Base-by-base conservation (phyloP, 2,329 filamentous ascomycete genomes). In the Nemania abortiva region DNA sequence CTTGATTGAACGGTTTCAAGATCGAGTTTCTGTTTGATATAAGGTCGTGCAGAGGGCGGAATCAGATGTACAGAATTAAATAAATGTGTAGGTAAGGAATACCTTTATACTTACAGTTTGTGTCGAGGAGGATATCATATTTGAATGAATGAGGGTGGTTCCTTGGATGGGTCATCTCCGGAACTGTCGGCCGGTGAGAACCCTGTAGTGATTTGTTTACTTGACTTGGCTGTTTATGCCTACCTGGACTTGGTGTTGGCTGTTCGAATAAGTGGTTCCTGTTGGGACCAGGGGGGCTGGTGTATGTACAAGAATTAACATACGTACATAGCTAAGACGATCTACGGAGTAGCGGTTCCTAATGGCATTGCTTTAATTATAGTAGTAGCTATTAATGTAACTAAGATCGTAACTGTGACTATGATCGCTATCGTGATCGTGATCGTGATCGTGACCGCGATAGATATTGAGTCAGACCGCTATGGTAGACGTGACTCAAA, bases 81-180 rank as follows among this genome's bases (percentile, higher is more conserved):
- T 52, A 15, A 15, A 15, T 20, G 52, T 34, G 24, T 52, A 54
- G 27, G 20, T 50, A 50, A 27, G 27, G 52, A 54, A 10, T 20
- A 20, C 52, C 29, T 18, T 54, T 54, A 54, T 54, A 54, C 29
- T 54, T 34, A 31, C 15, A 13, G 18, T 31, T 53, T 53, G 47
- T 11, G n/a, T n/a, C n/a, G 24, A 49, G 11, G 47, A 49, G 6
- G 10, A 54, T 9, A 34, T 34, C 31, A 54, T 10, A 34, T 31
- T 9, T 6, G 24, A n/a, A 18, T 3, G 15, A 6, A n/a, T 18
- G 18, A 54, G 27, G 24, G 24, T 3, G 4, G 24, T 53, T n/a
- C 42, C 13, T 13, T 45, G 13, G 9, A 34, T 34, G 18, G 27
- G 20, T 52, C 20, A 13, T 47, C 2, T 7, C 5, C 52, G 52